A percentile compares a stretch with the other conserved stretches of the same genome.
phyloP scores from a whole-genome alignment of 352 stramenopile species.

The Plasmopara muralis region DNA sequence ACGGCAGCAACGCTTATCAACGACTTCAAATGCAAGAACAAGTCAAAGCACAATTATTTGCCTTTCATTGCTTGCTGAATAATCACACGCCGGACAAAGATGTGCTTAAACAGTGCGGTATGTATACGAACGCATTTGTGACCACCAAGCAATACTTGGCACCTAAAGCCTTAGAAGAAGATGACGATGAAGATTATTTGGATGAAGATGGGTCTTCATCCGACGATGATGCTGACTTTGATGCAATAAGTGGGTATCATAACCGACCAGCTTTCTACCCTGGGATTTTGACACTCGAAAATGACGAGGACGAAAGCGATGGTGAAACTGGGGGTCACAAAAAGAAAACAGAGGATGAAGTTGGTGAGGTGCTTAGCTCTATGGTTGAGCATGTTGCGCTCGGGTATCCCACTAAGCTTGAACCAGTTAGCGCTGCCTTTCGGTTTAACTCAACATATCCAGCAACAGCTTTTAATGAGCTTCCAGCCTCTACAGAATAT shows the following conservation, averaged over 20 bases:
- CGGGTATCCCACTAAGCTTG: constrained; percentile 54
- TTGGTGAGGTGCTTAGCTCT: constrained; percentile 67
- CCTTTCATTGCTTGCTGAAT: constrained; percentile 84
- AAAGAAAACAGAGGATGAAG: constrained; percentile 62
- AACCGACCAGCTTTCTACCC: constrained; percentile 44
- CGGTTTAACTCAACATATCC: constrained; percentile 52
- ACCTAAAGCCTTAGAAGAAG: constrained; percentile 40
- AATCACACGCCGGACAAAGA: constrained; percentile 81
- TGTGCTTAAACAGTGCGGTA: constrained; percentile 83
- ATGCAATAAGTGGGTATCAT: constrained; percentile 39
- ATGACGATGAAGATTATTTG: constrained; percentile 71
- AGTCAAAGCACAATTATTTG: constrained; percentile 83
- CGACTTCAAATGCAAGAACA: constrained; percentile 78
- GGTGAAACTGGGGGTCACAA: constrained; percentile 29
- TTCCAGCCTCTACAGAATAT: constrained; percentile 68
- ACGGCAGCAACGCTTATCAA: constrained; percentile 59
- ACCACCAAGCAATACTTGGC: constrained; percentile 62
- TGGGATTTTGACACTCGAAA: constrained; percentile 42
- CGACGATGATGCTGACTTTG: constrained; percentile 67
- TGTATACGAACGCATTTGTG: constrained; percentile 73
- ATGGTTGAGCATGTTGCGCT: constrained; percentile 79
- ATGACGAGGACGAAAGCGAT: constrained; percentile 40
- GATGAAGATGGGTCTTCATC: constrained; percentile 64
- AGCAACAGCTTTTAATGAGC: constrained; percentile 36
- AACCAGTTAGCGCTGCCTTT: constrained; percentile 32